phyloP scores from a whole-genome alignment of 1,284 basidiomycete species.

The Ustilago lituana region DNA sequence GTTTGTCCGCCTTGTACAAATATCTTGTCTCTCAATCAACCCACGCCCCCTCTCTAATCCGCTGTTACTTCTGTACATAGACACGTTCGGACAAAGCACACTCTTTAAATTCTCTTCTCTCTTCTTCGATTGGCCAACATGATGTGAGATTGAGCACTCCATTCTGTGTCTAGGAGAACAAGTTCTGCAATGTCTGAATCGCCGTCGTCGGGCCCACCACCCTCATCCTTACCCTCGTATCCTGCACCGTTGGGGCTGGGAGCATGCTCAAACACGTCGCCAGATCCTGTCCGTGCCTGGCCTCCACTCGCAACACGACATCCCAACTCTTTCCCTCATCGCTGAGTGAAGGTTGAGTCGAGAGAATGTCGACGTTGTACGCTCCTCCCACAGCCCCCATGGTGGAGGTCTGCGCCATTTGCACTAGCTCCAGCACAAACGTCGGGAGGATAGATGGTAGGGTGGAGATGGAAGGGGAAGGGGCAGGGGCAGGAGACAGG shows the following conservation, averaged over 20 bases:
- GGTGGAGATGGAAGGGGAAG: not conserved
- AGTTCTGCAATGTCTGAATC: constrained; percentile 20
- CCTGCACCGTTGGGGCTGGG: constrained; percentile 13
- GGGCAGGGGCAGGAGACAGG: constrained; percentile 1
- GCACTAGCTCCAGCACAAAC: constrained; percentile 25
- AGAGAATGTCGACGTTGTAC: constrained; percentile 48
- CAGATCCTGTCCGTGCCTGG: constrained; percentile 23
- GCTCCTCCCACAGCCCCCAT: constrained; percentile 47
- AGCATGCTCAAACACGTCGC: constrained; percentile 23
- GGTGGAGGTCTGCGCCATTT: constrained; percentile 26
- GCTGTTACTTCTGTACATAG: too few relatives aligned
- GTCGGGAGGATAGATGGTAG: constrained; percentile 9
- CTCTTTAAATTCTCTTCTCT: too few relatives aligned
- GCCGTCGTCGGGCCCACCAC: constrained; percentile 29
- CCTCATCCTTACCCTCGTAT: constrained; percentile 7
- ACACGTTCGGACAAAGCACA: too few relatives aligned
- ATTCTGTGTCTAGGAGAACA: constrained; percentile 17
- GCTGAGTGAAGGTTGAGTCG: constrained; percentile 6
- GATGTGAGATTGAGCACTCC: not conserved
- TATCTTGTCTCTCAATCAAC: too few relatives aligned
- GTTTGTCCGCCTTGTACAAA: too few relatives aligned
- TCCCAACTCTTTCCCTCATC: constrained; percentile 7
- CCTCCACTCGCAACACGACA: constrained; percentile 21
- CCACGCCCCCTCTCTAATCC: too few relatives aligned
- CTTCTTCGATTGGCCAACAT: too few relatives aligned